Evolutionary conservation across 176 grass and related monocot species (phyloP).

Genomic region (Urochloa ruziziensis): DNA sequence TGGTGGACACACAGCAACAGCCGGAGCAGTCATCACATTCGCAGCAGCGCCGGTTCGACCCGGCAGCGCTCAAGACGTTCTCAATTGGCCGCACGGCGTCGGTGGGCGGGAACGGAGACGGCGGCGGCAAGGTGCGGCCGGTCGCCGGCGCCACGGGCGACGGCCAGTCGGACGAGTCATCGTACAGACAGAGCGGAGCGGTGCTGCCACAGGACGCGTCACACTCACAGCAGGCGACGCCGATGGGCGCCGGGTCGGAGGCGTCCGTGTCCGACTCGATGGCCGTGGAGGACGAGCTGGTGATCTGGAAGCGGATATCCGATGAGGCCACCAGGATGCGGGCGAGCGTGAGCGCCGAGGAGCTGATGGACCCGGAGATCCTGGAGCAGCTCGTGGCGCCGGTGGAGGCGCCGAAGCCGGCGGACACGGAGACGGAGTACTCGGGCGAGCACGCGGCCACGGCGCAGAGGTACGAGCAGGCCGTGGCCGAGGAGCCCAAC

Average conservation of each 20-base stretch:
- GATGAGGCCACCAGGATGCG: constrained; percentile 69
- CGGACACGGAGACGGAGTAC: constrained; percentile 39
- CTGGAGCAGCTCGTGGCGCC: constrained; percentile 61
- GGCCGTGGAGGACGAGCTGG: constrained; percentile 43
- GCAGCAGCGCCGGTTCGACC: constrained; percentile 34
- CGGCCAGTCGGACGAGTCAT: constrained; percentile 48
- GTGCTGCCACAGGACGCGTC: constrained; percentile 34
- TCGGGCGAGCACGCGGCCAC: constrained; percentile 39
- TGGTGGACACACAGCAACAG: constrained; percentile 42
- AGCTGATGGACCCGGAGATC: constrained; percentile 59
- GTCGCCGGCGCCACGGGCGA: constrained; percentile 74
- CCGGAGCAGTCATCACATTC: constrained; percentile 20
- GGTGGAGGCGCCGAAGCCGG: constrained; percentile 43
- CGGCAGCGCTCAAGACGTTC: constrained; percentile 38
- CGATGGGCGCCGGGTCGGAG: not conserved
- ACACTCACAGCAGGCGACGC: not conserved
- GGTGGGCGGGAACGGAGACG: constrained; percentile 59
- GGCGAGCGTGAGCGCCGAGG: constrained; percentile 41
- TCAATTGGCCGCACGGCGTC: constrained; percentile 42
- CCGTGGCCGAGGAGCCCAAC: constrained; percentile 64
- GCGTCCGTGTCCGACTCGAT: not conserved
- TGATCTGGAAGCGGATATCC: constrained; percentile 56
- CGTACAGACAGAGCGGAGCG: constrained; percentile 20
- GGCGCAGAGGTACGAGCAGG: constrained; percentile 58
- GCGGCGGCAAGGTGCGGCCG: constrained; percentile 69